Conservation (phyloP, 1,139 yeast species). For the Yamadazyma atmosphaerica region DNA sequence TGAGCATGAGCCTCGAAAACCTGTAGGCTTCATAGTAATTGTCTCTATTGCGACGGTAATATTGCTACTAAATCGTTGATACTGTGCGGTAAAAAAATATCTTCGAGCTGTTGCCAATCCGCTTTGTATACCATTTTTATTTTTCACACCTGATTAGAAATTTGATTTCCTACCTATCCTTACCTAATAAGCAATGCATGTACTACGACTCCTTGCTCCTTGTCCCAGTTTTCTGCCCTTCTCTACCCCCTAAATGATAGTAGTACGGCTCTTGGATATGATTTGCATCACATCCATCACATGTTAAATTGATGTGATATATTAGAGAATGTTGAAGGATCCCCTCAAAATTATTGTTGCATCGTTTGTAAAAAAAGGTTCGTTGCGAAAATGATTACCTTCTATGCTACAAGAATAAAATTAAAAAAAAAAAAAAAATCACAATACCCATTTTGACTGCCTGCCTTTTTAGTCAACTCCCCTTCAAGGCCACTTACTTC, state of each 20-base stretch:
- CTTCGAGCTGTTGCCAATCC: not conserved
- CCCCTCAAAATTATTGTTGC: not conserved
- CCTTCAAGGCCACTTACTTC: slow-evolving; percentile 3
- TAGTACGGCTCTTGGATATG: not conserved
- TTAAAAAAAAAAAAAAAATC: slow-evolving; percentile 1
- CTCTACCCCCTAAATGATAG: too few relatives aligned
- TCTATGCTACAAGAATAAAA: too few relatives aligned
- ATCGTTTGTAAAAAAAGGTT: not conserved
- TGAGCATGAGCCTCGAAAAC: too few relatives aligned
- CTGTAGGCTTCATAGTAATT: too few relatives aligned
- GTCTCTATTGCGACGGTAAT: too few relatives aligned
- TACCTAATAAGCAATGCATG: too few relatives aligned
- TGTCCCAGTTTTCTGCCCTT: too few relatives aligned
- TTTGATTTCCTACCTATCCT: too few relatives aligned
- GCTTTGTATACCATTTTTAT: too few relatives aligned
- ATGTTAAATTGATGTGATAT: not conserved
- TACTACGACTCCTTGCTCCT: not conserved
- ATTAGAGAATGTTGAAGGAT: not conserved
- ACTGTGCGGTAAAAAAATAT: not conserved
- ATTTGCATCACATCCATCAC: not conserved
- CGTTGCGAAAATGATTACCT: too few relatives aligned
- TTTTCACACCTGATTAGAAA: too few relatives aligned
- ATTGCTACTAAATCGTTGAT: not conserved
- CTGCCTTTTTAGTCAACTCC: slow-evolving; percentile 1
- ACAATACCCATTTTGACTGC: not conserved